Evolutionary conservation across 2,329 filamentous ascomycete species (phyloP), one percentile per base, ranked within the genome.

Genomic region (Akanthomyces muscarius): DNA sequence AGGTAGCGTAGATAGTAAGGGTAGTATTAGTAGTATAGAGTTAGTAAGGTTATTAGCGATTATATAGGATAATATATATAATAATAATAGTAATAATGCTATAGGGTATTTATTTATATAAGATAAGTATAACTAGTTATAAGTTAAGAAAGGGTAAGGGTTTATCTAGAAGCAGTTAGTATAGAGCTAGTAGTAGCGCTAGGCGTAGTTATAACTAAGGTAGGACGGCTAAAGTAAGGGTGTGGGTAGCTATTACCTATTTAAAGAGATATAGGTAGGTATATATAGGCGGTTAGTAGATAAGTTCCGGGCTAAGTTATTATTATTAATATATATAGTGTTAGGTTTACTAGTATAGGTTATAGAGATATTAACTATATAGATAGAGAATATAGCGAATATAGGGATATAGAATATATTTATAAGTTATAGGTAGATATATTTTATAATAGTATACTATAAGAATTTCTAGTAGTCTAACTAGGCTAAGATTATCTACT

Each of bases 371-470:
- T 54, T 54, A 38, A 21, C n/a, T 8, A 54, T 54, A 14, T 18
- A 18, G 8, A 4, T 33, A 2, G 3, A 41, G 4, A 54, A 54
- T 41, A 54, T 14, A 21, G 3, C 1, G 2, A 54, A 54, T 54
- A 54, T 3, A 5, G 13, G 30, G 1, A 4, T 36, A 23, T 36
- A 50, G 36, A 59, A 59, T 50, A 59, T 47, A 13, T 50, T 59
- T 47, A 38, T 33, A 21, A 36, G 13, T 38, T 25, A 52, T 30
- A 28, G 33, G 3, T 38, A 13, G 5, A 13, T 61, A 25, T 16
- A 14, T 33, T 51, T 61, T 41, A 51, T 51, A 36, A 52, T 41
- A 51, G 36, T 53, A 52, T 42, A 61, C 36, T 38, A 41, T 54
- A 54, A 61, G 23, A 52, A 52, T 51, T 41, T 52, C 16, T 53